phyloP scores from a whole-genome alignment of 176 grass and related monocot genomes.

The Phoenix roebelenii region DNA sequence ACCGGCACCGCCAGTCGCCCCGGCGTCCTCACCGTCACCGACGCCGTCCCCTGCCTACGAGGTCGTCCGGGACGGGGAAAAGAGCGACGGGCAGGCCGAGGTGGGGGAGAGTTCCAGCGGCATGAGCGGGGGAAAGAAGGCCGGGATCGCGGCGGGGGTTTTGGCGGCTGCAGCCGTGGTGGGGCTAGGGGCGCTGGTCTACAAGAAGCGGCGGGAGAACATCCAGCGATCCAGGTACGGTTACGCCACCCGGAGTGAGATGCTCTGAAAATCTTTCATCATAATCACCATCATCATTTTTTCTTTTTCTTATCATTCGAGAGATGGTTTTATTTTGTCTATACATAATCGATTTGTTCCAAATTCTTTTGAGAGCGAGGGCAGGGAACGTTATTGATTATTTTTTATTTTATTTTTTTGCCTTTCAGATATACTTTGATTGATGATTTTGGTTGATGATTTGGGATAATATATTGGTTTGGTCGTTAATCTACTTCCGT shows the following conservation, averaged over 20 bases:
- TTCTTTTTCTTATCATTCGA: too few relatives aligned
- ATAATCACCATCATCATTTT: too few relatives aligned
- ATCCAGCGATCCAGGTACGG: conserved; percentile 72
- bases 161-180: conserved; percentile 43
- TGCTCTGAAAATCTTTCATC: conserved; percentile 27
- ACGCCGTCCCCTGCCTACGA: conserved; percentile 19
- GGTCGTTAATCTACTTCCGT: too few relatives aligned
- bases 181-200: conserved; percentile 33
- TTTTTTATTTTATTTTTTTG: too few relatives aligned
- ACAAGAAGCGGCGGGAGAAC: conserved; percentile 65
- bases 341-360: too few relatives aligned
- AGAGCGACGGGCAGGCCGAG: not conserved
- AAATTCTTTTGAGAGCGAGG: too few relatives aligned
- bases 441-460: too few relatives aligned
- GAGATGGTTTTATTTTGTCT: too few relatives aligned
- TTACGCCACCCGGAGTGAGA: conserved; percentile 57
- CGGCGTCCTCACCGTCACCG: not conserved
- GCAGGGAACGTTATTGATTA: too few relatives aligned
- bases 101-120: conserved; percentile 9
- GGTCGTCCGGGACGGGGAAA: not conserved
- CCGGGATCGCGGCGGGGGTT: conserved; percentile 37
- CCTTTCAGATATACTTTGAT: too few relatives aligned
- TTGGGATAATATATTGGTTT: too few relatives aligned
- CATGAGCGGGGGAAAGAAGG: conserved; percentile 47
- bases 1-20: too few relatives aligned